Base-by-base conservation (phyloP, 1,139 yeast species). In the Starmera stellimalicola region DNA sequence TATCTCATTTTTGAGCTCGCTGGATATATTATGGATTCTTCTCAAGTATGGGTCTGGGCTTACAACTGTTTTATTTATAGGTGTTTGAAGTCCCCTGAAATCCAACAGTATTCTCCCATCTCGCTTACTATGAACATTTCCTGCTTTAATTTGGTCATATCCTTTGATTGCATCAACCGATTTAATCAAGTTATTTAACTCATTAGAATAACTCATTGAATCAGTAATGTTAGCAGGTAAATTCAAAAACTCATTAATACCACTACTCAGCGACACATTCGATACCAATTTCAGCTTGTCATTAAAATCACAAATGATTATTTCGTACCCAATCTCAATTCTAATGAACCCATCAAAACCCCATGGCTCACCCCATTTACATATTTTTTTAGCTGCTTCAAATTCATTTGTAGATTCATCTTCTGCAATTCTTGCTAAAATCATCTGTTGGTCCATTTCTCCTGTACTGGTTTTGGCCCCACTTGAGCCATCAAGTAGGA, bases 401-500 rank as follows among this genome's bases (percentile, higher is more conserved):
- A 64, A 34, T 45, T 73, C 78, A 33, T 57, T 37, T 32, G 58
- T 59, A 3, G 47, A 43, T n/a, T 51, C 51, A 17, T 51, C 48
- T 15, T 54, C 45, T 2, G 39, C 39, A 16, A 42, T 37, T 49
- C 50, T 33, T 38, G 57, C 39, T 5, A 51, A 29, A 18, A 48
- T 43, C 18, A 42, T 35, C 42, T 73, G 79, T n/a, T 74, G 70
- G 46, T 73, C 79, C 77, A 71, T 71, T 45, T 68, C 73, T 3
- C 78, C 78, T 1, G 68, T 57, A 3, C 37, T 26, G 2, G 43
- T 33, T 47, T 73, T 73, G 1, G 77, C 70, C 15, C 77, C 79
- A 20, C 77, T 71, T 0, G 78, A 77, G 6, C 80, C 79, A 39
- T 73, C 78, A 14, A 73, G 48, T 35, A 62, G 62, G 9, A 73